Conservation (phyloP, 768 basidiomycete genomes). For the Rickenella mellea region DNA sequence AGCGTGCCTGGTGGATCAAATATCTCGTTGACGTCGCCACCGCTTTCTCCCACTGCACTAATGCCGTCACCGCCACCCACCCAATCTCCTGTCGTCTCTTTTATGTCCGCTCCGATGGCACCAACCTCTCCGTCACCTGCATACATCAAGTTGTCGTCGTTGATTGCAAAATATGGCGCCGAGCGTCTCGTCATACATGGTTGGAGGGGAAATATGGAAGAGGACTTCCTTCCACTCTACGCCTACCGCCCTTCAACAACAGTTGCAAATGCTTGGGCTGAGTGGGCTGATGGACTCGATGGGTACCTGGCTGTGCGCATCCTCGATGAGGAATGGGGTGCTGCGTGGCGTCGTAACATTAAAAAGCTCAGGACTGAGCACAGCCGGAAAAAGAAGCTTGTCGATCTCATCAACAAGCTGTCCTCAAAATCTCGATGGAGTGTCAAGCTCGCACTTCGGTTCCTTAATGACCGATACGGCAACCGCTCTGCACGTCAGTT, state of each 20-base stretch:
- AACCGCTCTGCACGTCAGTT: too few species aligned
- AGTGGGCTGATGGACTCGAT: conserved; percentile 17
- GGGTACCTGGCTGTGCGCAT: conserved; percentile 13
- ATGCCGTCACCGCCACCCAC: neutral
- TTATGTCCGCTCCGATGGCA: neutral
- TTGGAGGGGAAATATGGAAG: conserved; percentile 15
- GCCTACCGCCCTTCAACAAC: conserved; percentile 6
- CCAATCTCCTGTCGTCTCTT: neutral
- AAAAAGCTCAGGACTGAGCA: conserved; percentile 14
- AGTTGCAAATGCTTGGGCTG: conserved; percentile 19
- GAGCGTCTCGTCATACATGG: too few species aligned
- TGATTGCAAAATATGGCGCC: conserved; percentile 3
- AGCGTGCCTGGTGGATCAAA: neutral
- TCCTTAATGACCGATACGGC: too few species aligned
- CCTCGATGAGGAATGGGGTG: conserved; percentile 9
- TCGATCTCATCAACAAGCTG: conserved; percentile 14
- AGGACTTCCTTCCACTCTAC: conserved; percentile 20
- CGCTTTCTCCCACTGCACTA: neutral
- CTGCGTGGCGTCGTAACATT: conserved; percentile 17
- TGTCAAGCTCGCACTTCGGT: conserved; percentile 12
- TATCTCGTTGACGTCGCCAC: neutral
- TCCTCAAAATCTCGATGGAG: conserved; percentile 13
- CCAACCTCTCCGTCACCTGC: neutral
- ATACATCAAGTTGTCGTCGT: conserved; percentile 3
- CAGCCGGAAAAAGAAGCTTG: conserved; percentile 14